Percentiles rank a stretch among this genome's conserved stretches.
Evolutionary conservation across 2,329 filamentous ascomycete species (phyloP).

Genomic region (Aspergillus sp.): DNA sequence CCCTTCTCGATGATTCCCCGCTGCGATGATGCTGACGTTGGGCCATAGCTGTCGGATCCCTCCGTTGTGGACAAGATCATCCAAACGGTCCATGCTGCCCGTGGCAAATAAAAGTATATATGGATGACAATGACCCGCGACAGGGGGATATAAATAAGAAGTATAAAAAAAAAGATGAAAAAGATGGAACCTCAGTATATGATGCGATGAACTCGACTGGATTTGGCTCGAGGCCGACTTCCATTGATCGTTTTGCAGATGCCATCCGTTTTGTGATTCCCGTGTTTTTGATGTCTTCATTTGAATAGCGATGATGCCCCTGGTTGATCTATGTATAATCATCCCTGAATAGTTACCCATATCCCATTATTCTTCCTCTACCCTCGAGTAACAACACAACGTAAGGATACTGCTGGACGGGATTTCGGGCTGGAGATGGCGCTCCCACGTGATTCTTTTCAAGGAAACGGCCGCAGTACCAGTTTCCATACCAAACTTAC

Average conservation of each 20-base stretch:
- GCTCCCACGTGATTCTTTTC: not conserved
- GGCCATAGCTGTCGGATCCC: constrained; percentile 75
- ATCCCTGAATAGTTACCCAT: constrained; percentile 1
- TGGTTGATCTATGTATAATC: constrained; percentile 13
- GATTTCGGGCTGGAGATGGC: too few relatives aligned
- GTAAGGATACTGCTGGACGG: too few relatives aligned
- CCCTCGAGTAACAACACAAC: not conserved
- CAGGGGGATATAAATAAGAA: constrained; percentile 4
- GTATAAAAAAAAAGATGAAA: constrained; percentile 3
- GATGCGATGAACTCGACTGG: not conserved
- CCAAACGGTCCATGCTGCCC: constrained; percentile 62
- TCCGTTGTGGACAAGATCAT: constrained; percentile 89
- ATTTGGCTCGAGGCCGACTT: not conserved
- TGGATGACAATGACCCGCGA: constrained; percentile 1
- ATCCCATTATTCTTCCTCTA: not conserved
- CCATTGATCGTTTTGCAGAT: not conserved
- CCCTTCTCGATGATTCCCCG: not conserved
- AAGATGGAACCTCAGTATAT: not conserved
- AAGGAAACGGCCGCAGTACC: not conserved
- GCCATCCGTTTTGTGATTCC: constrained; percentile 15
- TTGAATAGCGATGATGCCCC: constrained; percentile 10
- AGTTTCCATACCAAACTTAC: not conserved
- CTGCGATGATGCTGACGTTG: constrained; percentile 9
- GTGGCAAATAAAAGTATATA: constrained; percentile 36
- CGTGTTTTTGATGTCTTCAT: constrained; percentile 10